Conservation (phyloP, 495 filamentous ascomycete genomes). For the Penicillium daleae region DNA sequence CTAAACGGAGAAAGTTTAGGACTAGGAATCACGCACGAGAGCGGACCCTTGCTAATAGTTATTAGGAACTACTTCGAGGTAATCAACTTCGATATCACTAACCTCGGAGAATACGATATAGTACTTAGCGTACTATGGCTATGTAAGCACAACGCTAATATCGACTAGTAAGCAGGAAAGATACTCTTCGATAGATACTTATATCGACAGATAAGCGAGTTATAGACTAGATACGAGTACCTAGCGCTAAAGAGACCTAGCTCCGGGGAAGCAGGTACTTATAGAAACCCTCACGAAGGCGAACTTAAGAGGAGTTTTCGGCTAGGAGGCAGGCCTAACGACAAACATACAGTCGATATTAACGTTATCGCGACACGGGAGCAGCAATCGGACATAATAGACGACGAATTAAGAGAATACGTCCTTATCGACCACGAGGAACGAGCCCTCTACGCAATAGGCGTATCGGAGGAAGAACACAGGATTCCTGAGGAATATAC, state of each 20-base stretch:
- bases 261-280: not conserved
- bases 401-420: not conserved
- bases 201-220: not conserved
- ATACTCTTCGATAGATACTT: not conserved
- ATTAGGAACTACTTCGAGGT: constrained; percentile 23
- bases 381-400: not conserved
- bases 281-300: not conserved
- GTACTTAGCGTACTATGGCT: not conserved
- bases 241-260: not conserved
- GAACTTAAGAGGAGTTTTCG: constrained; percentile 8
- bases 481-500: constrained; percentile 4
- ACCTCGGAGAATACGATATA: constrained; percentile 10
- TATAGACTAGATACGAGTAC: not conserved
- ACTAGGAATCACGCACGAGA: constrained; percentile 1
- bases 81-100: constrained; percentile 1
- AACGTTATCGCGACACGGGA: not conserved
- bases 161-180: not conserved
- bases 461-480: not conserved
- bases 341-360: not conserved
- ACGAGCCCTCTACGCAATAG: not conserved
- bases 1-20: not conserved
- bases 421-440: not conserved
- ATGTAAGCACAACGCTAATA: not conserved
- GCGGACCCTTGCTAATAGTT: not conserved
- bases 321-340: constrained; percentile 7